Evolutionary conservation across 2,329 filamentous ascomycete species (phyloP), one percentile per base, ranked within the genome.

Genomic region (Exophiala phaeomuriformis): DNA sequence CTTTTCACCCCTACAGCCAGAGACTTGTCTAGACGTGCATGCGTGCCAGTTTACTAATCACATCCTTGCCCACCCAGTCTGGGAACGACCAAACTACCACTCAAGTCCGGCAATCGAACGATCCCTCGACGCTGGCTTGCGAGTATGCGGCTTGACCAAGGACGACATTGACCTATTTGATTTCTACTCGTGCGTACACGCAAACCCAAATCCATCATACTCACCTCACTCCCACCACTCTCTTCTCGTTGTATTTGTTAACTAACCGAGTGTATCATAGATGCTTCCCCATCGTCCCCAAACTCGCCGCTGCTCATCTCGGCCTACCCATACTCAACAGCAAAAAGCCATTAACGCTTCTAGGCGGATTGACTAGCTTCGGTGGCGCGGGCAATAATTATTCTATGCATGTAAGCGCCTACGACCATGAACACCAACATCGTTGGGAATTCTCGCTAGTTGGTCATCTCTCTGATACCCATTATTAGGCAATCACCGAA

Each of bases 331-430:
- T 78, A 0, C 66, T 66, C 0, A 65, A 71, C 1, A 63, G 71
- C 1, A 31, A 66, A 1, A 82, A 79, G 57, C 75, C 78, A 0
- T 73, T 85, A 19, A 84, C 81, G 0, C 66, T 86, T 0, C 71
- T 86, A 0, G 83, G 83, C 0, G 83, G 83, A 0, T 63, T 87
- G 49, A 86, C 83, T 3, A 83, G 78, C 0, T 86, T 86, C 54
- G 83, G 84, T 0, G 84, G 83, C 0, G 83, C 84, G 4, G 83
- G 83, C 0, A 86, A 86, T 58, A 86, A 86, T 51, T 86, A 86
- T 55, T 83, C 80, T 0, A 81, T 85, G 76, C 83, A 86, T 68
- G 81, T 78, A 63, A 70, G 67, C n/a, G n/a, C n/a, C n/a, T 35
- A 4, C 39, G 33, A 35, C 33, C 33, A 35, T 5, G 32, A 9